Conservation (phyloP, 371 early-diverging fungal genomes). For the Syncephalis fuscata region DNA sequence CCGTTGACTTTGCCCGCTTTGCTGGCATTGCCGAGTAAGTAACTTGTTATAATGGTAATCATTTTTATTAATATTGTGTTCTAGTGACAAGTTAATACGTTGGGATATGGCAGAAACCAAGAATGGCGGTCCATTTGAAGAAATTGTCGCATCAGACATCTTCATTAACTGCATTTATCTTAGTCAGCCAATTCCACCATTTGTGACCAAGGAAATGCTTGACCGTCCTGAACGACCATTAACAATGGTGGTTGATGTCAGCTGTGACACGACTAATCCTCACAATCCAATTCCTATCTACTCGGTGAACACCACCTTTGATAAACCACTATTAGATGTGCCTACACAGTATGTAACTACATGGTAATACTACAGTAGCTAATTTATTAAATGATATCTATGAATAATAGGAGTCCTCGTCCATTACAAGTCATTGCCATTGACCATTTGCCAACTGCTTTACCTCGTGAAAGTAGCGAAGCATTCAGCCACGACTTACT, state of each 20-base stretch:
- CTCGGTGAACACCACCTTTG: conserved; percentile 78
- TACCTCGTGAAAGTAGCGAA: conserved; percentile 85
- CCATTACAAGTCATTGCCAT: conserved; percentile 85
- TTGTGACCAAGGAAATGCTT: conserved; percentile 66
- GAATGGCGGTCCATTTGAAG: conserved; percentile 83
- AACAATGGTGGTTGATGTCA: conserved; percentile 81
- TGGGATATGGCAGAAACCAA: conserved; percentile 95
- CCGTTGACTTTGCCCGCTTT: conserved; percentile 63
- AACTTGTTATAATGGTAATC: neutral
- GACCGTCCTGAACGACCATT: conserved; percentile 43
- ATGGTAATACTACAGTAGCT: neutral
- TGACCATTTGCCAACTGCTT: conserved; percentile 88
- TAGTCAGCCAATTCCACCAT: conserved; percentile 79
- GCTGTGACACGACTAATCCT: conserved; percentile 93
- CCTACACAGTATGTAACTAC: conserved; percentile 15
- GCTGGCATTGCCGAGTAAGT: conserved; percentile 67
- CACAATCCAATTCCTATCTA: conserved; percentile 95
- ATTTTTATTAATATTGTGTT: neutral
- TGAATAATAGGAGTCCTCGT: conserved; percentile 19
- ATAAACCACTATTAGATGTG: conserved; percentile 67
- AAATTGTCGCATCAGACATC: conserved; percentile 75
- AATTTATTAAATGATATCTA: no score
- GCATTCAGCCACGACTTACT: conserved; percentile 71
- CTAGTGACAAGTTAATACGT: conserved; percentile 57
- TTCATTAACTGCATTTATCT: conserved; percentile 98